phyloP scores from a whole-genome alignment of 768 basidiomycete species.

The Ramaria sp. region DNA sequence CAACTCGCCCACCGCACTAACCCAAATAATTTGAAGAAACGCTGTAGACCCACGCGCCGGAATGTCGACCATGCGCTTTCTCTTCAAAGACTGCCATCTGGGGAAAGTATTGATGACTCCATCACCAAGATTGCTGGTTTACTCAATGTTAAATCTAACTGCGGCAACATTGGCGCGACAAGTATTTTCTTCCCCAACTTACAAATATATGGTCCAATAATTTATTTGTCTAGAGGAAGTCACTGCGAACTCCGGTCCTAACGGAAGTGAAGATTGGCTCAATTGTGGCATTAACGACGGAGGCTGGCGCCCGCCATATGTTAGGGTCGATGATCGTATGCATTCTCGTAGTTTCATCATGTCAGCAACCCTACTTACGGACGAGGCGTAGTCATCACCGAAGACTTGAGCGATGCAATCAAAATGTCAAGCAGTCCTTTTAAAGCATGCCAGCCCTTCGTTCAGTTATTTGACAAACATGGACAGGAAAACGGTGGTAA shows the following conservation, averaged over 20 bases:
- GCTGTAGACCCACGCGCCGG: not conserved
- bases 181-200: conserved; percentile 22
- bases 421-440: conserved; percentile 44
- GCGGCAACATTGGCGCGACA: conserved; percentile 42
- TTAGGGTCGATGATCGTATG: conserved; percentile 39
- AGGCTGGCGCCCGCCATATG: conserved; percentile 66
- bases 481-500: conserved; percentile 32
- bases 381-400: conserved; percentile 24
- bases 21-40: not conserved
- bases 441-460: conserved; percentile 40
- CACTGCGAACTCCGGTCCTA: conserved; percentile 40
- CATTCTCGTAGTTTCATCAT: conserved; percentile 13
- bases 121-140: not conserved
- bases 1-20: not conserved
- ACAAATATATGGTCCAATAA: conserved; percentile 2
- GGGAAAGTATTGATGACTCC: too few species aligned
- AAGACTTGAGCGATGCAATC: conserved; percentile 37
- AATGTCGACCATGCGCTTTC: not conserved
- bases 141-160: conserved; percentile 15
- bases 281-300: conserved; percentile 58
- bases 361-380: not conserved
- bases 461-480: conserved; percentile 49
- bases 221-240: conserved; percentile 29
- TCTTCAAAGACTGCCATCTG: too few species aligned
- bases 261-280: conserved; percentile 48